Percentiles rank a stretch among this genome's conserved stretches.
Conservation (phyloP, 2,329 filamentous ascomycete species). For the Cercospora canescens region DNA sequence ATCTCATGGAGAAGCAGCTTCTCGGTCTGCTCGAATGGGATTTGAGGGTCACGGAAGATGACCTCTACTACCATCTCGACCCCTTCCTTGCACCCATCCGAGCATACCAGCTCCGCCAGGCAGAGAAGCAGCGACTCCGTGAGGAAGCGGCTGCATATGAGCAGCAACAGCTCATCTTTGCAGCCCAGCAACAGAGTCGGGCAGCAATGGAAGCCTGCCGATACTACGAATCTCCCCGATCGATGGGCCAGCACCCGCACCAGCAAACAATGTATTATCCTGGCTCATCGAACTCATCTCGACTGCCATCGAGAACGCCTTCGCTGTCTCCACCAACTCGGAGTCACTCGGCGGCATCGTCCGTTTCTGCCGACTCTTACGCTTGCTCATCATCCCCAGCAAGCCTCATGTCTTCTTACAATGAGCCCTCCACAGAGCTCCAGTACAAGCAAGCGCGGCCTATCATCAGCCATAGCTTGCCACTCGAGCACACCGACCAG, state of each 20-base stretch:
- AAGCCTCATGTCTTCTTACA: conserved; percentile 37
- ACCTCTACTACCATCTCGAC: conserved; percentile 85
- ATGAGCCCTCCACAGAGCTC: conserved; percentile 34
- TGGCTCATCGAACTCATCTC: conserved; percentile 30
- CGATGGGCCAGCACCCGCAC: conserved; percentile 29
- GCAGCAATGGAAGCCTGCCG: conserved; percentile 29
- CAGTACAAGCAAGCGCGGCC: conserved; percentile 39
- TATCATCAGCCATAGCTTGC: conserved; percentile 24
- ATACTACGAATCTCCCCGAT: conserved; percentile 41
- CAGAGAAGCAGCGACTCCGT: conserved; percentile 52
- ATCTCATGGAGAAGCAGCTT: conserved; percentile 99
- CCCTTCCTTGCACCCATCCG: conserved; percentile 86
- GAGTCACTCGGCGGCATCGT: conserved; percentile 38
- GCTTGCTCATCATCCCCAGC: conserved; percentile 34
- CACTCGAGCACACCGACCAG: conserved; percentile 32
- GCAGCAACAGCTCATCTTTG: conserved; percentile 37
- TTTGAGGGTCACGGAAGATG: conserved; percentile 77
- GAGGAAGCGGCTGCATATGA: conserved; percentile 39
- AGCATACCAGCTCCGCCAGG: conserved; percentile 53
- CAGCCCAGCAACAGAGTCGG: conserved; percentile 39
- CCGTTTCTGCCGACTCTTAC: conserved; percentile 36
- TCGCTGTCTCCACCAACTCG: conserved; percentile 51
- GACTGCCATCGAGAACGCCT: conserved; percentile 48
- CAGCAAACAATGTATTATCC: conserved; percentile 31
- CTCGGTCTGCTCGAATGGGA: conserved; percentile 96